phyloP scores from a whole-genome alignment of 345 rosid genomes.

The Firmiana major region DNA sequence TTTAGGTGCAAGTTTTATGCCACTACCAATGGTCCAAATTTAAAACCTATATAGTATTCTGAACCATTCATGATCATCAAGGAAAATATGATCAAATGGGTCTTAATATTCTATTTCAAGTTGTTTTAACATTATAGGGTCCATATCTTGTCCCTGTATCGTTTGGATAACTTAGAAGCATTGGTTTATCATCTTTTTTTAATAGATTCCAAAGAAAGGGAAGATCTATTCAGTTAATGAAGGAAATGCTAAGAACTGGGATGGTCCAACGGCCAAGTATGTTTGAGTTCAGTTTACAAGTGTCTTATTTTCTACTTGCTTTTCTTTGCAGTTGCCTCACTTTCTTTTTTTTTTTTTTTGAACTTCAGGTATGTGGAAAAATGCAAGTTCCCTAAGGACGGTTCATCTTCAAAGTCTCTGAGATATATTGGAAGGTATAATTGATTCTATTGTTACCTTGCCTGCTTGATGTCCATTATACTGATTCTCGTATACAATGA shows the following conservation, averaged over 20 bases:
- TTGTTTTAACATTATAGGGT: not conserved
- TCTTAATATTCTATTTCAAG: not conserved
- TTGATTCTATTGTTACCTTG: not conserved
- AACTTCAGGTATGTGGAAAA: conserved; percentile 73
- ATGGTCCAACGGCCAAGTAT: conserved; percentile 86
- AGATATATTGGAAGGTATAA: conserved; percentile 93
- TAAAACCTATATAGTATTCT: not conserved
- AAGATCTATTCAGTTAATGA: conserved; percentile 96
- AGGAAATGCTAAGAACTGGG: conserved; percentile 99
- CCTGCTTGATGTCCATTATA: not conserved
- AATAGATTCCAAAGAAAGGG: conserved; percentile 90
- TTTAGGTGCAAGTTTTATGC: not conserved
- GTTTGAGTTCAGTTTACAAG: conserved; percentile 11
- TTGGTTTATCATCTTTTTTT: not conserved
- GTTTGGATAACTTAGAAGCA: not conserved
- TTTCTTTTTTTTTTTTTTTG: not conserved
- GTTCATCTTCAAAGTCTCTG: conserved; percentile 82
- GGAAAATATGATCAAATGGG: not conserved
- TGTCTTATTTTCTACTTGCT: not conserved
- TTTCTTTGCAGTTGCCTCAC: conserved; percentile 7
- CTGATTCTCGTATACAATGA: not conserved
- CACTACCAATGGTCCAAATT: not conserved
- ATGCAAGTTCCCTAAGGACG: conserved; percentile 91
- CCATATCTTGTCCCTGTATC: not conserved
- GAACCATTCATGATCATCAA: not conserved